phyloP scores from a whole-genome alignment of 75 land plant genomes.

The Pinus tabuliformis region DNA sequence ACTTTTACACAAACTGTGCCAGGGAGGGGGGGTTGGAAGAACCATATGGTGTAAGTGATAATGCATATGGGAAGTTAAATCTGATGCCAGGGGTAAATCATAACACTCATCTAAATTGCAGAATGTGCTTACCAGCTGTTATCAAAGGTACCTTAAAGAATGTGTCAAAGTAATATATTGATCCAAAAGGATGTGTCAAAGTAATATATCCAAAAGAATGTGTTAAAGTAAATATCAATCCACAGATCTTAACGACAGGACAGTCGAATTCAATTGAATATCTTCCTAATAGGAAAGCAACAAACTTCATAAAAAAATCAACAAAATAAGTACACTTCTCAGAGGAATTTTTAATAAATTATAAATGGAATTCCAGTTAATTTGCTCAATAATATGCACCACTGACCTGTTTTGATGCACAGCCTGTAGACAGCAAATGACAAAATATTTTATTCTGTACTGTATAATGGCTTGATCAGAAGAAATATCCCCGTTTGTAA shows the following conservation, averaged over 20 bases:
- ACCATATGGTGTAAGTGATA: neutral
- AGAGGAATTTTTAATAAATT: neutral
- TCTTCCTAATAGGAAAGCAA: no score
- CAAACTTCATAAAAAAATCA: neutral
- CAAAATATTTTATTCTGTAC: slow-evolving; percentile 59
- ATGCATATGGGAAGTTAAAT: neutral
- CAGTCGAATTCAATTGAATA: neutral
- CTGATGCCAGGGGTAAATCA: neutral
- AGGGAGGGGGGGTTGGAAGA: neutral
- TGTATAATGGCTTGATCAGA: slow-evolving; percentile 28
- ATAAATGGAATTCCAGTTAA: neutral
- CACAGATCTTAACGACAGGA: neutral
- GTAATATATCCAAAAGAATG: neutral
- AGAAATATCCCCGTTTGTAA: slow-evolving; percentile 40
- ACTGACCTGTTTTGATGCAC: slow-evolving; percentile 70
- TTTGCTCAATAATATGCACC: neutral
- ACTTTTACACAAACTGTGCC: neutral
- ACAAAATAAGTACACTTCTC: neutral
- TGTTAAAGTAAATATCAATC: neutral
- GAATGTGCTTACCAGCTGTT: neutral
- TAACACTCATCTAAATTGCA: neutral
- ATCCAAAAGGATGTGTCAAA: neutral
- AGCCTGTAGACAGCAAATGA: slow-evolving; percentile 59
- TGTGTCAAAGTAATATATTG: neutral
- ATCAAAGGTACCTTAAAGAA: neutral